Percentiles rank a stretch among this genome's conserved stretches.
phyloP scores from a whole-genome alignment of 75 land plant species.

The Selaginella tamariscina region DNA sequence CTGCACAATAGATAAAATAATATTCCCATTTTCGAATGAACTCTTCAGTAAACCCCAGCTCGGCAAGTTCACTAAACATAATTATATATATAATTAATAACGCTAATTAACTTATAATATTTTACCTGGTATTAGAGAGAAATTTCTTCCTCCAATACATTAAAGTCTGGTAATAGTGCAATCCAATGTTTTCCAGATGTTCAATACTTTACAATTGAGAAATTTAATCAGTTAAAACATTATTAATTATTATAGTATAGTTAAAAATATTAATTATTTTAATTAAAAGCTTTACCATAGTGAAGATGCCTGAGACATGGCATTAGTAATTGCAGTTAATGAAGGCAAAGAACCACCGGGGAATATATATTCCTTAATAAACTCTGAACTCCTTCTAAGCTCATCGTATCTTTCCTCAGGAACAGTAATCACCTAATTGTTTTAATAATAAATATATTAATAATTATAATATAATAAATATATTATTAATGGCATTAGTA shows the following conservation, averaged over 20 bases:
- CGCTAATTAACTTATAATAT: not conserved
- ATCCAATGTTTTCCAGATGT: slow-evolving; percentile 87
- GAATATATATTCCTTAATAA: slow-evolving; percentile 84
- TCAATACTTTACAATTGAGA: slow-evolving; percentile 46
- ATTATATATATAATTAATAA: not conserved
- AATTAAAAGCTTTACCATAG: no score
- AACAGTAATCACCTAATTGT: slow-evolving; percentile 75
- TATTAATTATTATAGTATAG: not conserved
- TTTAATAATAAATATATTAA: no score
- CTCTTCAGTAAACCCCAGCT: slow-evolving; percentile 68
- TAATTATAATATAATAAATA: not conserved
- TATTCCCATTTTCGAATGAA: slow-evolving; percentile 92
- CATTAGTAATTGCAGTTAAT: slow-evolving; percentile 50
- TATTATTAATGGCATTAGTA: not conserved
- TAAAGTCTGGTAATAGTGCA: slow-evolving; percentile 74
- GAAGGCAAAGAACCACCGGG: slow-evolving; percentile 85
- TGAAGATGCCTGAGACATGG: slow-evolving; percentile 66
- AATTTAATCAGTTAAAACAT: not conserved
- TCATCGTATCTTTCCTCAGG: slow-evolving; percentile 75
- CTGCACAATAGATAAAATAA: slow-evolving; percentile 81
- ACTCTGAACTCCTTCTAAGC: slow-evolving; percentile 70
- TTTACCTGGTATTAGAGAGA: slow-evolving; percentile 40
- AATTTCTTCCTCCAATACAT: slow-evolving; percentile 64
- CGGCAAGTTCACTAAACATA: slow-evolving; percentile 37
- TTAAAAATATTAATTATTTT: no score